Conservation (phyloP, 2,329 filamentous ascomycete genomes). For the Magnaporthales sp. region DNA sequence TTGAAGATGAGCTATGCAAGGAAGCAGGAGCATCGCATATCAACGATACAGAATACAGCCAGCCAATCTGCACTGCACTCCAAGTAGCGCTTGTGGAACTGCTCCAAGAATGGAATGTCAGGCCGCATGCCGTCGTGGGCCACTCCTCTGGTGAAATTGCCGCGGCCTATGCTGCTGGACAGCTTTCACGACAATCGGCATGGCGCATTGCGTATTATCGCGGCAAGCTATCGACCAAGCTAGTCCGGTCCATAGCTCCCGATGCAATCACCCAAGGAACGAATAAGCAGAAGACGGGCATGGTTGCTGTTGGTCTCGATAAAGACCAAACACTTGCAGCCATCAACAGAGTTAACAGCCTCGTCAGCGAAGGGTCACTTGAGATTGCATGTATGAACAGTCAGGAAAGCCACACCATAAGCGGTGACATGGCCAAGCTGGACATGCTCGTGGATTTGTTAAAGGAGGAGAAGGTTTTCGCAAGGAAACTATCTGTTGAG, state of each 20-base stretch:
- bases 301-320: constrained; percentile 19
- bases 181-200: constrained; percentile 24
- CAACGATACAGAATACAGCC: constrained; percentile 15
- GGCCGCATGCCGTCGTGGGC: constrained; percentile 26
- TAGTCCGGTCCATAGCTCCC: constrained; percentile 5
- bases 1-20: constrained; percentile 8
- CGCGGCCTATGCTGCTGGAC: constrained; percentile 31
- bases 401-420: constrained; percentile 16
- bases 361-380: constrained; percentile 12
- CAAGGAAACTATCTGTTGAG: constrained; percentile 19
- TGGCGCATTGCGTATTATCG: constrained; percentile 30
- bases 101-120: constrained; percentile 21
- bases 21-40: constrained; percentile 7
- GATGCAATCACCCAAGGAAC: background rate
- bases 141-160: constrained; percentile 36
- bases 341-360: constrained; percentile 10
- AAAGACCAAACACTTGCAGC: constrained; percentile 10
- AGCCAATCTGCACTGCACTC: constrained; percentile 26
- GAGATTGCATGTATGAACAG: constrained; percentile 15
- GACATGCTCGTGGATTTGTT: constrained; percentile 11
- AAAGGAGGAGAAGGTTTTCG: constrained; percentile 13
- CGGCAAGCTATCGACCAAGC: constrained; percentile 21
- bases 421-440: constrained; percentile 15
- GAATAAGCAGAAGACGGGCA: constrained; percentile 9
- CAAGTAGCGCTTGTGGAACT: constrained; percentile 32